Evolutionary conservation across 495 filamentous ascomycete species (phyloP).

Genomic region (Cercophora samala): DNA sequence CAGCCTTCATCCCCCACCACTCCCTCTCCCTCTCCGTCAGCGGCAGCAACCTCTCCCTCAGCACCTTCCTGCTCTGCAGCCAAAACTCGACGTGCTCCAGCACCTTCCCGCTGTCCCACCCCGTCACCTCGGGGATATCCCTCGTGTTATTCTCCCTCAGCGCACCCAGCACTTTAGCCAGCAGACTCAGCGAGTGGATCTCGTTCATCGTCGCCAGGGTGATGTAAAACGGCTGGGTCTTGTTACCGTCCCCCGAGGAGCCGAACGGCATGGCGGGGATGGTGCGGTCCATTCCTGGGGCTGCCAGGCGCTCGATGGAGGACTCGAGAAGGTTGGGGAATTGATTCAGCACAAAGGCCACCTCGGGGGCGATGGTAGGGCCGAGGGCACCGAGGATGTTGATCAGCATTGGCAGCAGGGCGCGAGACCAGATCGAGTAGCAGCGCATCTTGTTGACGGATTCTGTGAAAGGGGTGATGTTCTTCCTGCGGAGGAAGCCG

Average conservation of each 20-base stretch:
- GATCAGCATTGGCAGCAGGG: slow-evolving; percentile 82
- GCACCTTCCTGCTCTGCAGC: slow-evolving; percentile 55
- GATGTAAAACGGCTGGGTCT: slow-evolving; percentile 45
- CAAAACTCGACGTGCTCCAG: slow-evolving; percentile 78
- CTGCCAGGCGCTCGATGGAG: slow-evolving; percentile 59
- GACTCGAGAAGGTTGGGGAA: slow-evolving; percentile 70
- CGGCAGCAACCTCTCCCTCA: slow-evolving; percentile 70
- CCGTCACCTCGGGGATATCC: slow-evolving; percentile 61
- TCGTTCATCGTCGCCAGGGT: slow-evolving; percentile 70
- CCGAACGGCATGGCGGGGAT: neutral
- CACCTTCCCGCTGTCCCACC: slow-evolving; percentile 66
- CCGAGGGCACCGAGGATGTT: slow-evolving; percentile 84
- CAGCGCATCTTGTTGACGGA: slow-evolving; percentile 54
- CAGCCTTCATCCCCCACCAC: slow-evolving; percentile 48
- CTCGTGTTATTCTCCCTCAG: slow-evolving; percentile 60
- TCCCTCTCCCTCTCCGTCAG: slow-evolving; percentile 66
- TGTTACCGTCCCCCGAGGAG: slow-evolving; percentile 24
- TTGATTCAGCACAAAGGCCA: slow-evolving; percentile 79
- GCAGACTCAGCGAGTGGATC: slow-evolving; percentile 69
- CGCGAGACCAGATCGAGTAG: slow-evolving; percentile 84
- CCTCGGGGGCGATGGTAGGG: slow-evolving; percentile 71
- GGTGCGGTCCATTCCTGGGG: slow-evolving; percentile 47
- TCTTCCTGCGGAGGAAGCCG: slow-evolving; percentile 62
- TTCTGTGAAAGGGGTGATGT: slow-evolving; percentile 64
- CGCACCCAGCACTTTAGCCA: slow-evolving; percentile 61